Evolutionary conservation across 768 basidiomycete genomes (phyloP).

Genomic region (Termitomyces titanicus): DNA sequence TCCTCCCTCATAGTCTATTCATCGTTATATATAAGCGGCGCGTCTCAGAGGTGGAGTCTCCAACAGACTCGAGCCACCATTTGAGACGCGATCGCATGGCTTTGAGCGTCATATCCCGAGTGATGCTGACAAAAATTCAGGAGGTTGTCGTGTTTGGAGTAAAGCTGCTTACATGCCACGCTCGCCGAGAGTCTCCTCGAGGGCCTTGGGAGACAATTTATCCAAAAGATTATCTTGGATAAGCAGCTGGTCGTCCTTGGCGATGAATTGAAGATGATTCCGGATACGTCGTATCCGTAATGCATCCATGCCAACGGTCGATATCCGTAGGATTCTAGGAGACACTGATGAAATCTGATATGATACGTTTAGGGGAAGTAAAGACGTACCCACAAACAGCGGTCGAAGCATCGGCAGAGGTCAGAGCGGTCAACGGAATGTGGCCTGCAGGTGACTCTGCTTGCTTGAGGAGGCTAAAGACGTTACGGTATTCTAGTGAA

Average conservation of each 20-base stretch:
- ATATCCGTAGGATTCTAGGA: conserved; percentile 35
- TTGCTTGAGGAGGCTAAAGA: conserved; percentile 32
- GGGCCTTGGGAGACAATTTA: conserved; percentile 47
- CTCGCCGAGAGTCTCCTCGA: conserved; percentile 66
- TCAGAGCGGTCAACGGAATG: conserved; percentile 28
- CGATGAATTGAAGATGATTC: conserved; percentile 41
- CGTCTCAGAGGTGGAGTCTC: conserved; percentile 30
- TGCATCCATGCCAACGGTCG: conserved; percentile 39
- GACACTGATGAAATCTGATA: conserved; percentile 1
- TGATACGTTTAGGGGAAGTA: not conserved
- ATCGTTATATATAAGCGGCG: conserved; percentile 50
- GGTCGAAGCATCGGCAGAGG: conserved; percentile 26
- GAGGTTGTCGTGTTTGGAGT: not conserved
- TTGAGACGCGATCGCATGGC: conserved; percentile 47
- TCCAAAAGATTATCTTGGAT: conserved; percentile 41
- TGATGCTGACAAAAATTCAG: conserved; percentile 25
- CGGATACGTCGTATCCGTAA: conserved; percentile 42
- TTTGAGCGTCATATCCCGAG: conserved; percentile 34
- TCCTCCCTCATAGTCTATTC: conserved; percentile 19
- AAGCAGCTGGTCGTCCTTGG: conserved; percentile 64
- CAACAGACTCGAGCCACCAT: conserved; percentile 62
- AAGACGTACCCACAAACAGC: conserved; percentile 61
- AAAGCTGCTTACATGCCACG: conserved; percentile 65
- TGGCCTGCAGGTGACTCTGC: conserved; percentile 30
- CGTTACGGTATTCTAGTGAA: conserved; percentile 29